phyloP scores from a whole-genome alignment of 805 yeast genomes.

The Ogataea sp. region DNA sequence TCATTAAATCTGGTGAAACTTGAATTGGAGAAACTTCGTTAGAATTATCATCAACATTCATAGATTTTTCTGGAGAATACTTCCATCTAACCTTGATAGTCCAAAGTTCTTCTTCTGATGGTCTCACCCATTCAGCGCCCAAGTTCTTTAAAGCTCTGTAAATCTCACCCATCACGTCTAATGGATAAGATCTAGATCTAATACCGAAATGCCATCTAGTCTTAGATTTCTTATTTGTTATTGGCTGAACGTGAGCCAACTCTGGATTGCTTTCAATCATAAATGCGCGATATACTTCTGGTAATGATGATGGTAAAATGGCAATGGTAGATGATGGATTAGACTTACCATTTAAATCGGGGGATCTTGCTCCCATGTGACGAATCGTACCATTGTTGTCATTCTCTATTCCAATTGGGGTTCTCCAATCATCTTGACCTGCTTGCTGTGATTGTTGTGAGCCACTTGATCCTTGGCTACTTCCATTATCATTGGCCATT shows the following conservation, averaged over 20 bases:
- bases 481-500: neutral
- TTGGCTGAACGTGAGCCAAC: conserved; percentile 30
- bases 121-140: conserved; percentile 97
- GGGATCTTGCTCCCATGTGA: neutral
- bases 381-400: neutral
- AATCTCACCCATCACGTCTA: conserved; percentile 98
- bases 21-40: conserved; percentile 3
- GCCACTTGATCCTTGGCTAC: too few relatives aligned
- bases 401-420: conserved; percentile 19
- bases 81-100: conserved; percentile 93
- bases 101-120: conserved; percentile 93
- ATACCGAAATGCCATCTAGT: conserved; percentile 99
- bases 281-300: conserved; percentile 88
- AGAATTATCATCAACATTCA: conserved; percentile 3
- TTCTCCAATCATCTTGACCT: conserved; percentile 3
- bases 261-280: conserved; percentile 47
- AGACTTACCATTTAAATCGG: conserved; percentile 16
- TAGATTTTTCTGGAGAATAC: conserved; percentile 35
- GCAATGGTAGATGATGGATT: conserved; percentile 80
- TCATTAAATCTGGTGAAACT: conserved; percentile 71
- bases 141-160: conserved; percentile 87
- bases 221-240: conserved; percentile 72
- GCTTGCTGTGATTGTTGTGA: conserved; percentile 7
- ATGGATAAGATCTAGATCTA: conserved; percentile 88
- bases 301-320: conserved; percentile 86